phyloP scores from a whole-genome alignment of 345 rosid species.

The Melastoma malabathricum region DNA sequence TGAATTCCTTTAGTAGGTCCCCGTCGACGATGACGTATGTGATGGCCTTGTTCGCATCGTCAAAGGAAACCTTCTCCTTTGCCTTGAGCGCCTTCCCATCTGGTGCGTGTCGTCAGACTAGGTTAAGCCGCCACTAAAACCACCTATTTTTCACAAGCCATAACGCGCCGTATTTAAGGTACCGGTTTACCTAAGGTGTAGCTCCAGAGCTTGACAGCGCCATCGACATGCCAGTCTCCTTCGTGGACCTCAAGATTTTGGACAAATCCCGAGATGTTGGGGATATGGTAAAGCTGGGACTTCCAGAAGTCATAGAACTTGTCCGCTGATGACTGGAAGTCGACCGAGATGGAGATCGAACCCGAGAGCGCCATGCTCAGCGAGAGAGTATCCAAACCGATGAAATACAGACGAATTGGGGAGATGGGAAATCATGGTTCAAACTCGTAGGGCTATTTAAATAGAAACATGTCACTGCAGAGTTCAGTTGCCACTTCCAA shows the following conservation, averaged over 20 bases:
- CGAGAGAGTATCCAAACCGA: no score
- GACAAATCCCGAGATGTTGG: background rate
- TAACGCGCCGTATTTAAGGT: no score
- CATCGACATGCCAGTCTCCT: slow-evolving; percentile 6
- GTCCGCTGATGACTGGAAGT: background rate
- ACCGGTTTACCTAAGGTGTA: slow-evolving; percentile 1
- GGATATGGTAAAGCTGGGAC: slow-evolving; percentile 5
- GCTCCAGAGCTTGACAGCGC: slow-evolving; percentile 8
- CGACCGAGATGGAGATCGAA: no score
- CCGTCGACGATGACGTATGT: slow-evolving; percentile 25
- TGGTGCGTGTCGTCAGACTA: background rate
- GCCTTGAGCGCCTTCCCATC: slow-evolving; percentile 19
- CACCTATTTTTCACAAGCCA: no score
- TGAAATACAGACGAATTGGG: no score
- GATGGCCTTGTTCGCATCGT: slow-evolving; percentile 22
- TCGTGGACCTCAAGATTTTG: slow-evolving; percentile 8
- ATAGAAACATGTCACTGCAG: no score
- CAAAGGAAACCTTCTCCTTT: slow-evolving; percentile 23
- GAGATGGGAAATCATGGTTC: no score
- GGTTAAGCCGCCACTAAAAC: no score
- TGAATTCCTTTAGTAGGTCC: slow-evolving; percentile 22
- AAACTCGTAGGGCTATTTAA: no score
- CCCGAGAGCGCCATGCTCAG: no score
- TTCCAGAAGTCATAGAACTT: slow-evolving; percentile 1
- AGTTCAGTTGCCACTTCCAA: no score